Evolutionary conservation across 73 alveolate genomes (phyloP), one percentile per base, ranked within the genome.

Genomic region (Symbiodinium pilosum): DNA sequence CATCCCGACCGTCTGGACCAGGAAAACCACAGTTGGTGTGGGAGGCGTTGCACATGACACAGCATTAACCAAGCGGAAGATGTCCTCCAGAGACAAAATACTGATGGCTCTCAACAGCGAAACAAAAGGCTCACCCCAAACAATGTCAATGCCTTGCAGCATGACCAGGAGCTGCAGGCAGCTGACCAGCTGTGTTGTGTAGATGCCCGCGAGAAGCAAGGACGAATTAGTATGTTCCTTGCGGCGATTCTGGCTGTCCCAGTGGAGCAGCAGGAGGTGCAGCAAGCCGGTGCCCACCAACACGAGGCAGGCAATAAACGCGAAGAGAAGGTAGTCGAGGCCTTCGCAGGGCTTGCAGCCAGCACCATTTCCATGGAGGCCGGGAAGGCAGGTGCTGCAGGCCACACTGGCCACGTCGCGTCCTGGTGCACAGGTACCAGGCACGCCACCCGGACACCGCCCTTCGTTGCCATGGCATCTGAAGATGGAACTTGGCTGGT

Each of bases 341-440:
- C 6, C 34, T 0, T 20, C 38, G 81, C 81, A 64, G 41, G 81
- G 81, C 39, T 4, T 20, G 81, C 81, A 64, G 0, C 30, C 81
- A 32, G 81, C 4, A 38, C 81, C 81, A 4, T 20, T 28, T 20
- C 21, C 12, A 28, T 64, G 81, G 12, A 64, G 38, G 38, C 81
- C 81, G 18, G 81, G 81, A 32, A 64, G 81, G 30, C 81, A 88
- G 0, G 86, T 71, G n/a, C 86, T 59, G 36, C 95, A 88, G 14
- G 95, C 95, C 71, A 88, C 86, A 7, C 47, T 88, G 6, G 59
- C 14, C 41, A 28, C 32, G 81, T 64, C 81, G 38, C 81, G 32
- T 14, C 81, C 81, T 1, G 16, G 1, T 32, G 81, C 81, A 38
- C 81, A 64, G 81, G 81, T 64, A 28, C 81, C 81, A 14, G 81